phyloP scores from a whole-genome alignment of 2,329 filamentous ascomycete species.

The Aciculosporium take region DNA sequence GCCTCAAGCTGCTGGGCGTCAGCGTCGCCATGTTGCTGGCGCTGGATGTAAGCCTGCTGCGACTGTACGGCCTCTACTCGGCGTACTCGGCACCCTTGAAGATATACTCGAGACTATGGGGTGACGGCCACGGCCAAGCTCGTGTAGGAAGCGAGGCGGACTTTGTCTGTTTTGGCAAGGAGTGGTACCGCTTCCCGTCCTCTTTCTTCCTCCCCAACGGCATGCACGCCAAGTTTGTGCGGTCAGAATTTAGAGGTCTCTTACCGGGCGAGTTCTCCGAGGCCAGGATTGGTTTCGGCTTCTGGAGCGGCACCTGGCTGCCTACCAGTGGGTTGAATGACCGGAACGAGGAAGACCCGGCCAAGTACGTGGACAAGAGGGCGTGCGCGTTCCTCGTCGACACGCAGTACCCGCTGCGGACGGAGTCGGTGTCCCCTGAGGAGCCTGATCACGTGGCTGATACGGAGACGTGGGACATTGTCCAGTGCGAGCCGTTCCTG shows the following conservation, averaged over 20 bases:
- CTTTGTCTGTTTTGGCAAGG: constrained; percentile 79
- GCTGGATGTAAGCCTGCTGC: constrained; percentile 51
- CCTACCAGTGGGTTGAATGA: constrained; percentile 81
- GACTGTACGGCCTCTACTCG: constrained; percentile 62
- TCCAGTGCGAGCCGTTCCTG: constrained; percentile 66
- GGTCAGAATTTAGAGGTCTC: constrained; percentile 77
- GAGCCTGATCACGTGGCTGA: constrained; percentile 76
- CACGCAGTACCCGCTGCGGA: constrained; percentile 55
- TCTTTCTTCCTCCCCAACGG: constrained; percentile 80
- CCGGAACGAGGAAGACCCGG: constrained; percentile 68
- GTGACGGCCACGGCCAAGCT: constrained; percentile 26
- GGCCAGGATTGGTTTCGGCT: constrained; percentile 50
- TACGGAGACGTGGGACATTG: constrained; percentile 57
- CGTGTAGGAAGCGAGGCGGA: constrained; percentile 45
- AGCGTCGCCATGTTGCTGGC: constrained; percentile 47
- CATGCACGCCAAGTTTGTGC: constrained; percentile 78
- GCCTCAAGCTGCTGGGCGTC: constrained; percentile 56
- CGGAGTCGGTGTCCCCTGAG: constrained; percentile 38
- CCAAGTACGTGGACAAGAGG: constrained; percentile 70
- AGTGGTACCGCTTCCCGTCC: constrained; percentile 96
- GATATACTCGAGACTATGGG: constrained; percentile 54
- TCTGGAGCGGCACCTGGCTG: constrained; percentile 74
- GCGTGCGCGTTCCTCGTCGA: constrained; percentile 79
- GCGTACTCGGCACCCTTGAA: constrained; percentile 71
- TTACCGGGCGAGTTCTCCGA: constrained; percentile 84